Percentiles rank a stretch among this genome's conserved stretches.
phyloP scores from a whole-genome alignment of 1,284 basidiomycete species.

The Leccinum variabile region DNA sequence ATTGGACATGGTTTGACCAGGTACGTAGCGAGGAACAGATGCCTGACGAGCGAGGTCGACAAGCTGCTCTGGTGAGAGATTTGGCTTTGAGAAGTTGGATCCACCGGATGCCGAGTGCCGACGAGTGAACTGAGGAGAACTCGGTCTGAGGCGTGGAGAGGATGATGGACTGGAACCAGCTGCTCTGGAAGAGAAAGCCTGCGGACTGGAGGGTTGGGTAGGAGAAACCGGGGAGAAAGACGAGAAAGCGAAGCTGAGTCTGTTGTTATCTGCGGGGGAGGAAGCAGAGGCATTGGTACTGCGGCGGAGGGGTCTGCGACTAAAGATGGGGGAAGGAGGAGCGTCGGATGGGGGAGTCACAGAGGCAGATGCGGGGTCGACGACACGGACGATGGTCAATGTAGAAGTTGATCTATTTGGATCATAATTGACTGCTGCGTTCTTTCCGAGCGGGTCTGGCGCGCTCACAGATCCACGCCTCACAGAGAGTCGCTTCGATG shows the following conservation, averaged over 20 bases:
- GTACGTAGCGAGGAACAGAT: conserved; percentile 44
- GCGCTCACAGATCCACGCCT: conserved; percentile 68
- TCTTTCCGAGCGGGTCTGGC: conserved; percentile 61
- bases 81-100: conserved; percentile 39
- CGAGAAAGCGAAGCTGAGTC: conserved; percentile 67
- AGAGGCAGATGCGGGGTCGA: conserved; percentile 25
- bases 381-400: conserved; percentile 72
- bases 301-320: conserved; percentile 26
- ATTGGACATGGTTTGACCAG: conserved; percentile 27
- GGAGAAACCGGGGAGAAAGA: conserved; percentile 47
- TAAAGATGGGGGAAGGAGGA: neutral
- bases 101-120: conserved; percentile 32
- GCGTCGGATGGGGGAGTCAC: neutral
- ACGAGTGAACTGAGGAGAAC: conserved; percentile 42
- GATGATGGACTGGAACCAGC: conserved; percentile 35
- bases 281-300: conserved; percentile 31
- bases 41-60: conserved; percentile 64
- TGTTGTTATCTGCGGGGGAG: conserved; percentile 34
- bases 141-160: conserved; percentile 48
- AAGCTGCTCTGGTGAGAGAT: conserved; percentile 64
- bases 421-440: conserved; percentile 51
- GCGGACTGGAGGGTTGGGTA: conserved; percentile 19
- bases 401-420: conserved; percentile 55
- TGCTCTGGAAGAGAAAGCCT: conserved; percentile 14
- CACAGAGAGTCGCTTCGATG: conserved; percentile 46